A percentile compares a stretch with the other conserved stretches of the same genome.
Evolutionary conservation across 176 grass and related monocot species (phyloP).

Genomic region (Tillandsia fasciculata): DNA sequence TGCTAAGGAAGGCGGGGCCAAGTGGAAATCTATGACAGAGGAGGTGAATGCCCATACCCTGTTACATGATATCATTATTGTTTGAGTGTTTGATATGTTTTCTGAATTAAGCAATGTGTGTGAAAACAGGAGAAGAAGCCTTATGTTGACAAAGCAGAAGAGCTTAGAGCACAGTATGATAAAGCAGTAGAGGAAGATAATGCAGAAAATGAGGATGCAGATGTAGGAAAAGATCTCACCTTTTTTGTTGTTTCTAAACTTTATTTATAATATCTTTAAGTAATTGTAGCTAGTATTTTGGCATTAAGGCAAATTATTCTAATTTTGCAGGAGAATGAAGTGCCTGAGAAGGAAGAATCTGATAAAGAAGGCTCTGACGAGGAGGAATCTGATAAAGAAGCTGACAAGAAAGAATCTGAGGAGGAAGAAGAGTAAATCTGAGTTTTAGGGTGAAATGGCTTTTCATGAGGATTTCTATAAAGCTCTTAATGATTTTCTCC

Average conservation of each 20-base stretch:
- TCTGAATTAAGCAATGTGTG: background rate
- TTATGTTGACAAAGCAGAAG: slow-evolving; percentile 49
- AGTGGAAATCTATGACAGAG: slow-evolving; percentile 65
- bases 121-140: slow-evolving; percentile 63
- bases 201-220: slow-evolving; percentile 38
- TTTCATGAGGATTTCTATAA: background rate
- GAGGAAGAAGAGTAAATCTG: slow-evolving; percentile 10
- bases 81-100: background rate
- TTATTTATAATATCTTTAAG: background rate
- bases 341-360: background rate
- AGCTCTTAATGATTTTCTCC: background rate
- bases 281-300: background rate
- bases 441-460: background rate
- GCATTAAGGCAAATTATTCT: background rate
- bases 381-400: slow-evolving; percentile 23
- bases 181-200: slow-evolving; percentile 26
- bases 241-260: background rate
- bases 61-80: background rate
- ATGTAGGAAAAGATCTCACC: slow-evolving; percentile 12
- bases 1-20: slow-evolving; percentile 71
- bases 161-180: slow-evolving; percentile 44
- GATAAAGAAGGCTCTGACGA: slow-evolving; percentile 1
- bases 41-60: slow-evolving; percentile 28
- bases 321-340: slow-evolving; percentile 22
- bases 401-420: slow-evolving; percentile 7